Evolutionary conservation across 208 protist species (phyloP), one percentile per base, ranked within the genome.

Genomic region (Acanthamoeba culbertsoni): DNA sequence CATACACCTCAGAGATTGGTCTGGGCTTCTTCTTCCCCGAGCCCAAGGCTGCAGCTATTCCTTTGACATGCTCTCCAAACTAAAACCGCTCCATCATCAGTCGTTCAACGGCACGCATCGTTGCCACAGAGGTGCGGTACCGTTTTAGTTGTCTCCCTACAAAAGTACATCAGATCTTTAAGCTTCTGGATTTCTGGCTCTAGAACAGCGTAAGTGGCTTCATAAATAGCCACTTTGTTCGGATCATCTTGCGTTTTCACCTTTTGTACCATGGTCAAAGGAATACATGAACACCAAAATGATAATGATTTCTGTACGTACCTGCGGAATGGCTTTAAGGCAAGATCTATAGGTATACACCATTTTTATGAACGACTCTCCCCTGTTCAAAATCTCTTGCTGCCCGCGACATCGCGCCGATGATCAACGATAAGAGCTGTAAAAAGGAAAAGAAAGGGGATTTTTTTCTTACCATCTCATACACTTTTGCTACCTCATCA

Each of bases 151-250:
- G 77, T 88, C 16, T 88, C 77, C 18, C 77, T 12, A n/a, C 20
- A 23, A 88, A 88, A 88, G 31, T 88, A 88, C 77, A 88, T 94
- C 37, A 96, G 95, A 18, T 97, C 63, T 48, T 95, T 95, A 20
- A 97, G 33, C 89, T 97, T 97, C 35, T 95, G 53, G 23, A 97
- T 94, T 40, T 97, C 95, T 20, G 96, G 95, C 51, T 96, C 88
- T 1, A 97, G 68, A 0, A 97, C 95, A 51, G 95, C 94, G 55
- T 92, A 96, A 0, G 91, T 96, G 37, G 88, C 94, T 31, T 95
- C 75, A 73, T 97, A 97, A n/a, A 97, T 92, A n/a, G 89, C 94
- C 26, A 77, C 79, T 63, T 96, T 96, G 93, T 97, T 96, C 4
- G 71, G 31, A 65, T 96, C 73, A 55, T 97, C 96, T 4, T 89